Base-by-base conservation (phyloP, 1,284 basidiomycete genomes). In the Chalciporus sp. region DNA sequence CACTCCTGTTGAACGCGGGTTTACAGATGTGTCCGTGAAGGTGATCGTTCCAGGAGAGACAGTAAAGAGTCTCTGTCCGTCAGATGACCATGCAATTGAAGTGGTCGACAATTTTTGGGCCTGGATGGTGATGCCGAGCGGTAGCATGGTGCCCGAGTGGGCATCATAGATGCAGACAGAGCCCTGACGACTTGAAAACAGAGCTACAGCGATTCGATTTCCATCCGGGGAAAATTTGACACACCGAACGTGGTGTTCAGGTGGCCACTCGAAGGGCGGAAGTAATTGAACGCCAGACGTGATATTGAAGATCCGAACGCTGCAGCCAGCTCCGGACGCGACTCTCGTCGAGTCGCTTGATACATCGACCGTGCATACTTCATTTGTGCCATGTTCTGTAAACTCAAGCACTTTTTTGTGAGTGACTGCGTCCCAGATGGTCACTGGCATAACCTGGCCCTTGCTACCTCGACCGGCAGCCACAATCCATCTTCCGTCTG, bases 251-350 rank as follows among this genome's bases (percentile, higher is more conserved):
- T n/a, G n/a, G n/a, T n/a, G 9, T 11, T 26, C 23, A 20, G 37
- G 31, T 17, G 4, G 8, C 11, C n/a, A n/a, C n/a, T n/a, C n/a
- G n/a, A 19, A 8, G 8, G 23, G 40, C 10, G 39, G 40, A 42
- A 7, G 9, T 2, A 42, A 8, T 42, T 7, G 19, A 11, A 11
- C 40, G 4, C 37, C 47, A 7, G 10, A 11, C 16, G 14, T 19
- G 3, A n/a, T 39, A 9, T 4, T 7, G 33, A 10, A 68, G 69
- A 29, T 65, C 74, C 14, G 26, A 20, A 35, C n/a, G 3, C 12
- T 12, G 19, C n/a, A 14, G 42, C 44, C 49, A 8, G 7, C 16
- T n/a, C 42, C 42, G 5, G 20, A 43, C 14, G n/a, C 42, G 6
- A 43, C 2, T 31, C 29, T 7, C 9, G 16, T 47, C 16, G 42